A percentile compares a stretch with the other conserved stretches of the same genome.
phyloP scores from a whole-genome alignment of 179 eudicot species.

The Vitellaria paradoxa region DNA sequence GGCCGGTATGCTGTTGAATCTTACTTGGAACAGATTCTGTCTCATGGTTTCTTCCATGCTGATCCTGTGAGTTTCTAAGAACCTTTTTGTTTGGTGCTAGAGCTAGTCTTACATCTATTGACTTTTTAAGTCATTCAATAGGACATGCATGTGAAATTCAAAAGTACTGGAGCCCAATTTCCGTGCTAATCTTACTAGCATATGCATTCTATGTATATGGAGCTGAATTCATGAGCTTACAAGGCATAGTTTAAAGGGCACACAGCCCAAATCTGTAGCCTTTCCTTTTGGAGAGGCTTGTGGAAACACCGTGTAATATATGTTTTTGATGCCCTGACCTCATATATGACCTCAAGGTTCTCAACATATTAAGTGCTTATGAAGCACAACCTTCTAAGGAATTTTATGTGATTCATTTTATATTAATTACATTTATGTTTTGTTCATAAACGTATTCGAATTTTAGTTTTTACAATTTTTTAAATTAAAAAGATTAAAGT shows the following conservation, averaged over 20 bases:
- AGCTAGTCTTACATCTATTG: neutral
- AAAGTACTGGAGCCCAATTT: neutral
- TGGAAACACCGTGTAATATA: neutral
- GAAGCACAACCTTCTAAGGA: neutral
- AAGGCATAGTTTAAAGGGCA: neutral
- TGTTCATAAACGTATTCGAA: no score
- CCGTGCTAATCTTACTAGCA: neutral
- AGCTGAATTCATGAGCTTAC: neutral
- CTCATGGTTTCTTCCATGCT: constrained; percentile 96
- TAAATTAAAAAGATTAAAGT: no score
- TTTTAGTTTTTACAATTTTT: no score
- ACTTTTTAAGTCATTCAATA: neutral
- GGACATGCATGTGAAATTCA: neutral
- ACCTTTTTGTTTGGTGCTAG: neutral
- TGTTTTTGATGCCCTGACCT: neutral
- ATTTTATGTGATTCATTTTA: no score
- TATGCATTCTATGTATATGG: constrained; percentile 1
- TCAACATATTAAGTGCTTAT: neutral
- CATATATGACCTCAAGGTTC: no score
- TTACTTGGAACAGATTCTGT: constrained; percentile 82
- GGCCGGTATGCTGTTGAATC: constrained; percentile 93
- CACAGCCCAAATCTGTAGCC: neutral
- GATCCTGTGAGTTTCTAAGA: constrained; percentile 66
- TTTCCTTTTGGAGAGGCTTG: neutral
- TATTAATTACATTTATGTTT: no score